These are phyloP conservation scores for Nakazawaea anatomiae DNA, from an alignment of 805 yeast genomes.

Conservation along the genomic window DNA sequence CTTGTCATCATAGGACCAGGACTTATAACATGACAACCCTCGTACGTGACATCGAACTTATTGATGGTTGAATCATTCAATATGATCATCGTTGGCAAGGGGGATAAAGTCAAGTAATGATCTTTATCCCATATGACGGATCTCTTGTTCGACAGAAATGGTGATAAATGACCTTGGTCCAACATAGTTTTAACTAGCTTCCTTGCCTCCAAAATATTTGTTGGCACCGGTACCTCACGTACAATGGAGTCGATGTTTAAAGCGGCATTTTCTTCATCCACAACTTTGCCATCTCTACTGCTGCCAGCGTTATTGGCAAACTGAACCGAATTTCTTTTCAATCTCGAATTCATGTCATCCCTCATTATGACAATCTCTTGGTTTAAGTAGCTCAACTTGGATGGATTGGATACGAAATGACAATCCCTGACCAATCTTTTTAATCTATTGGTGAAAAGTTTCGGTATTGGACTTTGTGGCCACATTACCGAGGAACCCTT, in stretches of 20 bases:
- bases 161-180: conserved; percentile 86
- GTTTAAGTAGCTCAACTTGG: conserved; percentile 68
- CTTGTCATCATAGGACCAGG: conserved; percentile 48
- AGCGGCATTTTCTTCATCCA: conserved; percentile 18
- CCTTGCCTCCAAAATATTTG: conserved; percentile 53
- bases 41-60: conserved; percentile 66
- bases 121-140: conserved; percentile 70
- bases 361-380: conserved; percentile 76
- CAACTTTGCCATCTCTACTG: no score
- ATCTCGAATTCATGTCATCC: conserved; percentile 66
- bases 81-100: conserved; percentile 64
- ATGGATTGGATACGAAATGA: conserved; percentile 71
- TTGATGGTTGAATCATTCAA: conserved; percentile 72
- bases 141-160: conserved; percentile 56
- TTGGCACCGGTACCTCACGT: conserved; percentile 24
- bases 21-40: conserved; percentile 77
- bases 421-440: conserved; percentile 50
- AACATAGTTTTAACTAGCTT: conserved; percentile 73
- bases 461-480: conserved; percentile 75
- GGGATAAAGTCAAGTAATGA: conserved; percentile 62
- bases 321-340: conserved; percentile 62
- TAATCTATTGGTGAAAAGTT: conserved; percentile 62
- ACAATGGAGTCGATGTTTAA: conserved; percentile 12
- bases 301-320: conserved; percentile 34
- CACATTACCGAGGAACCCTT: conserved; percentile 53